Conservation (phyloP, 768 basidiomycete genomes). For the Rhodotorula sphaerocarpa region DNA sequence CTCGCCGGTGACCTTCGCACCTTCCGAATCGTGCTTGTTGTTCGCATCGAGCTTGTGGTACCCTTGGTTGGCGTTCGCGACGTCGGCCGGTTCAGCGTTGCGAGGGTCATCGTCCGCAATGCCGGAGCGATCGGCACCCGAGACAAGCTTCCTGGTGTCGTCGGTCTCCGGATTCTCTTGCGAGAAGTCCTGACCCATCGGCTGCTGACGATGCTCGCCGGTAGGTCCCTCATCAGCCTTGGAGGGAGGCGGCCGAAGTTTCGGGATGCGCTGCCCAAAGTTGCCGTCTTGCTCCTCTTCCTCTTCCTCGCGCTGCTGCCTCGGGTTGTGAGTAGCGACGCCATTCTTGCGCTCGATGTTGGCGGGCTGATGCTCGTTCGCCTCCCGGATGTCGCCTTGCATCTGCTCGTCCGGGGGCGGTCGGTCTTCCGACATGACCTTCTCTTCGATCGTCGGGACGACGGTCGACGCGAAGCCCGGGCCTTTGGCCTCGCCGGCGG, state of each 20-base stretch:
- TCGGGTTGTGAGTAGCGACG: not conserved
- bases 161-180: constrained; percentile 11
- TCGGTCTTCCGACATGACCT: constrained; percentile 52
- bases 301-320: constrained; percentile 5
- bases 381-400: not conserved
- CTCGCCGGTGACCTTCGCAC: not conserved
- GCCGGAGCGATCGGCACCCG: not conserved
- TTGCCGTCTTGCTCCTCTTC: constrained; percentile 5
- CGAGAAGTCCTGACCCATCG: no score
- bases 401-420: constrained; percentile 16
- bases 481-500: constrained; percentile 39
- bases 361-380: constrained; percentile 6
- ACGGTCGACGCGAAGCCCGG: constrained; percentile 58
- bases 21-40: not conserved
- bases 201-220: no score
- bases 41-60: constrained; percentile 6
- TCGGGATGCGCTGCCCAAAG: not conserved
- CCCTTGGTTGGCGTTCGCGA: constrained; percentile 19
- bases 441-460: constrained; percentile 65
- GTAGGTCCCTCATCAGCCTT: no score
- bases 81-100: constrained; percentile 18
- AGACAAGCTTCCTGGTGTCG: constrained; percentile 22
- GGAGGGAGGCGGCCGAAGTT: no score
- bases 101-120: not conserved
- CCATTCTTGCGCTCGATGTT: constrained; percentile 25